Evolutionary conservation across 768 basidiomycete species (phyloP).

Genomic region (Pholiota conissans): DNA sequence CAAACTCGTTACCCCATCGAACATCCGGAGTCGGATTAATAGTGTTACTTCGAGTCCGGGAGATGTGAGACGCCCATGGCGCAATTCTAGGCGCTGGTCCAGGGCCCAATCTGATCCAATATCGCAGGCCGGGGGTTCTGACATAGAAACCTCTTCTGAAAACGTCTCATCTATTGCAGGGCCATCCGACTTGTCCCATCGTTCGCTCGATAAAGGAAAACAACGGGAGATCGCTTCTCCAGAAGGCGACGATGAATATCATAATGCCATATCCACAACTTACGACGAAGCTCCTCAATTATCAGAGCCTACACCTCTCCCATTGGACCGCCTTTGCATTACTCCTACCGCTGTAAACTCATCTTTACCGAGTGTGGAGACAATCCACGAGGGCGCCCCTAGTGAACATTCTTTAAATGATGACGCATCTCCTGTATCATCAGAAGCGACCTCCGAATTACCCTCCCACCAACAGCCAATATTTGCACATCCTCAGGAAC

Average conservation of each 20-base stretch:
- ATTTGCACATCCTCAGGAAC: slow-evolving; percentile 7
- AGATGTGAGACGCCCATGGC: slow-evolving; percentile 22
- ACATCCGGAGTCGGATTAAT: slow-evolving; percentile 18
- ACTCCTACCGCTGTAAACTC: neutral
- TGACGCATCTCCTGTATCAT: neutral
- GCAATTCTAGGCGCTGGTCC: slow-evolving; percentile 32
- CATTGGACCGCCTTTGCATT: neutral
- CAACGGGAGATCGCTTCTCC: slow-evolving; percentile 12
- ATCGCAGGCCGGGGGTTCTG: slow-evolving; percentile 3
- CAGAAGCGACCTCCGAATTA: slow-evolving; percentile 1
- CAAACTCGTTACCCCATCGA: slow-evolving; percentile 23
- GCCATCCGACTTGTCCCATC: slow-evolving; percentile 1
- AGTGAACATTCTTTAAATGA: neutral
- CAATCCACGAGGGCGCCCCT: neutral
- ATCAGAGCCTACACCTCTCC: neutral
- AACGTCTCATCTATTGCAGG: neutral
- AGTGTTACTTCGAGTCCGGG: slow-evolving; percentile 10
- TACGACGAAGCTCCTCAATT: slow-evolving; percentile 10
- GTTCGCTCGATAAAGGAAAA: slow-evolving; percentile 21
- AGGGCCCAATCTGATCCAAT: slow-evolving; percentile 23
- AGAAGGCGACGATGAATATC: slow-evolving; percentile 16
- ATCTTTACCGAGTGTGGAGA: neutral
- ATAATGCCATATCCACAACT: slow-evolving; percentile 3
- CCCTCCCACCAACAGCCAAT: slow-evolving; percentile 7
- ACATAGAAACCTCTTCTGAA: slow-evolving; percentile 14